Percentiles rank a stretch among this genome's conserved stretches.
Conservation (phyloP, 495 filamentous ascomycete species). For the Neurospora discreta region DNA sequence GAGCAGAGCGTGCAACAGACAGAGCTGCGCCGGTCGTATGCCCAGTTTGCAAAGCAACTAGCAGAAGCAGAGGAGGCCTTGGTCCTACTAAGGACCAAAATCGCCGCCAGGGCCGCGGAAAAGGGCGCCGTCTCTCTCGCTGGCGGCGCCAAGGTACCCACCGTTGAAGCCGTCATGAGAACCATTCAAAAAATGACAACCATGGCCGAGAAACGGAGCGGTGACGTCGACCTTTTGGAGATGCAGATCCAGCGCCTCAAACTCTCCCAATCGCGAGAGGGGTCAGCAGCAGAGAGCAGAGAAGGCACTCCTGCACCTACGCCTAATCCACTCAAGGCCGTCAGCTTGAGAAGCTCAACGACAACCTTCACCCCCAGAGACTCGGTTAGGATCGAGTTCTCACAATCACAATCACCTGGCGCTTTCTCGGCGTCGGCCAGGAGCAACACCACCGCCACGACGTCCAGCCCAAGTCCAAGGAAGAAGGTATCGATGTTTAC, state of each 20-base stretch:
- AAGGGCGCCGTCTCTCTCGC: slow-evolving; percentile 10
- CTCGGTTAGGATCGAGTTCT: background rate
- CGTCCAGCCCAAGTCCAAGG: slow-evolving; percentile 16
- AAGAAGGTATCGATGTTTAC: slow-evolving; percentile 47
- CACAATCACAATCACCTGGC: slow-evolving; percentile 3
- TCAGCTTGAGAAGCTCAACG: background rate
- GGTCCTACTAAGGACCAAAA: slow-evolving; percentile 68
- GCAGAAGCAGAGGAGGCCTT: slow-evolving; percentile 70
- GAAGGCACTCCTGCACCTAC: background rate
- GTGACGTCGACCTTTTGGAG: slow-evolving; percentile 82
- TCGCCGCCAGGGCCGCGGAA: slow-evolving; percentile 37
- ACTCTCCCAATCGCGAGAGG: background rate
- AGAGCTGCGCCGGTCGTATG: slow-evolving; percentile 63
- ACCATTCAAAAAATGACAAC: slow-evolving; percentile 87
- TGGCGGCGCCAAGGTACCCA: slow-evolving; percentile 46
- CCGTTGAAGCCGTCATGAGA: slow-evolving; percentile 79
- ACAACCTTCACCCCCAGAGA: background rate
- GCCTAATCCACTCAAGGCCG: background rate
- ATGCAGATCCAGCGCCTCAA: slow-evolving; percentile 61
- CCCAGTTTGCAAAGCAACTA: slow-evolving; percentile 57
- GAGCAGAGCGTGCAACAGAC: slow-evolving; percentile 75
- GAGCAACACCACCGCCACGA: background rate
- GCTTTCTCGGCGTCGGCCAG: background rate
- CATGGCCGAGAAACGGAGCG: slow-evolving; percentile 77
- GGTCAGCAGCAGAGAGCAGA: background rate